Conservation (phyloP, 306 rosid genomes). For the Vigna unguiculata region DNA sequence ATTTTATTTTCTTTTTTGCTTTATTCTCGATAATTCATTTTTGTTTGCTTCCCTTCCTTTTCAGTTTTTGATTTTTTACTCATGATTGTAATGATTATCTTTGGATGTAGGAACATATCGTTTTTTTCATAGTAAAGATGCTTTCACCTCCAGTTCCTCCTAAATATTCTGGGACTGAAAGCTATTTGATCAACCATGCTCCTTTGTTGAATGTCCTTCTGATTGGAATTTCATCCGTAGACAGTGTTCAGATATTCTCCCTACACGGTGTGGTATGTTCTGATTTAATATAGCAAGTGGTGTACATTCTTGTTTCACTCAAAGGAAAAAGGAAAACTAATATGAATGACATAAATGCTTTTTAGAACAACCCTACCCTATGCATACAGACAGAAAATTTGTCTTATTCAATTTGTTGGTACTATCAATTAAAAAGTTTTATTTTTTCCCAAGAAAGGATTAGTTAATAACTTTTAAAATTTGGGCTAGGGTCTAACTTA, state of each 20-base stretch:
- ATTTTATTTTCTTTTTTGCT: slow-evolving; percentile 2
- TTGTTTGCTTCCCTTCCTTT: slow-evolving; percentile 18
- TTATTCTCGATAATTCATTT: slow-evolving; percentile 1
- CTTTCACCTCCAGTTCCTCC: slow-evolving; percentile 82
- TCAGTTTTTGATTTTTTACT: neutral
- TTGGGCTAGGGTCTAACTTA: neutral
- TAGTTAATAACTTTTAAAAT: neutral
- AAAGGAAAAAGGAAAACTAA: neutral
- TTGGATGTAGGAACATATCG: slow-evolving; percentile 83
- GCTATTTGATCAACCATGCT: slow-evolving; percentile 84
- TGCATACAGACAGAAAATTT: neutral
- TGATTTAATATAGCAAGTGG: slow-evolving; percentile 2
- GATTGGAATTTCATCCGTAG: slow-evolving; percentile 89
- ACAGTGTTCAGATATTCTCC: slow-evolving; percentile 90
- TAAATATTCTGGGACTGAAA: slow-evolving; percentile 62
- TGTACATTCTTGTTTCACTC: neutral
- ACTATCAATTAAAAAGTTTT: neutral
- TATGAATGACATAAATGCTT: neutral
- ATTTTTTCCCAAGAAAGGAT: neutral
- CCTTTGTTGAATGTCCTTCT: slow-evolving; percentile 81
- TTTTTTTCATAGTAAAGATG: slow-evolving; percentile 74
- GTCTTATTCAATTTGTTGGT: slow-evolving; percentile 1
- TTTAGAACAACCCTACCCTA: neutral
- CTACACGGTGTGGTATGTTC: slow-evolving; percentile 90
- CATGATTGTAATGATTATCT: slow-evolving; percentile 28